phyloP scores from a whole-genome alignment of 768 basidiomycete species.

The Nevesoporus exiguus region DNA sequence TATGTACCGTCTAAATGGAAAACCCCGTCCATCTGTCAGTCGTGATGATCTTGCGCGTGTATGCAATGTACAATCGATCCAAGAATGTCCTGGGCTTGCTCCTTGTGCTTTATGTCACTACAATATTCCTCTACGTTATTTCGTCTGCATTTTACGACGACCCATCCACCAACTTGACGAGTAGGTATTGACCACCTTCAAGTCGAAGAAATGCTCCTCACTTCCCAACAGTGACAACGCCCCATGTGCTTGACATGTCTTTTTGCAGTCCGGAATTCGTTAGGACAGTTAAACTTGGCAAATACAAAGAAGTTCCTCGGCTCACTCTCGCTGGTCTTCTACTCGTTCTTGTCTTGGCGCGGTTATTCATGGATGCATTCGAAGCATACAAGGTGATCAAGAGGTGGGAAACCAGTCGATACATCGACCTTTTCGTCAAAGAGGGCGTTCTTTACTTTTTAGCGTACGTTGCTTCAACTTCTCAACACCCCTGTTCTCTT shows the following conservation, averaged over 20 bases:
- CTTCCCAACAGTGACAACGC: conserved; percentile 3
- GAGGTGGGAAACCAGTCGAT: conserved; percentile 13
- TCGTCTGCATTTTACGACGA: conserved; percentile 1
- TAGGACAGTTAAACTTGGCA: background rate
- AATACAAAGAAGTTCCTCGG: conserved; percentile 13
- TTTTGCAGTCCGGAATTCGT: conserved; percentile 7
- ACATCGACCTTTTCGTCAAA: conserved; percentile 9
- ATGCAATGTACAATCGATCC: conserved; percentile 22
- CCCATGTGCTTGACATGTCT: conserved; percentile 13
- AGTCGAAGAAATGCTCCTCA: background rate
- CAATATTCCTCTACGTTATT: background rate
- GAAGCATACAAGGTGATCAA: conserved; percentile 9
- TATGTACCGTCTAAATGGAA: background rate
- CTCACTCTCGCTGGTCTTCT: conserved; percentile 11
- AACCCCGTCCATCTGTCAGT: conserved; percentile 3
- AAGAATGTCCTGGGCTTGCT: conserved; percentile 13
- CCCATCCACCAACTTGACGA: conserved; percentile 1
- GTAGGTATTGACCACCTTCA: background rate
- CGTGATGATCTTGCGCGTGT: conserved; percentile 24
- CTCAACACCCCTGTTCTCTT: no score
- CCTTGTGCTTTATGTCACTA: conserved; percentile 10
- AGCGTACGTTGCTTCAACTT: conserved; percentile 10
- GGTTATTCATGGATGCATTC: conserved; percentile 6
- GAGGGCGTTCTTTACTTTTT: conserved; percentile 19
- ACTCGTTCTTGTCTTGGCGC: conserved; percentile 2